A percentile compares a stretch with the other conserved stretches of the same genome.
Conservation (phyloP, 2,329 filamentous ascomycete species). For the Pseudocercospora vitis region DNA sequence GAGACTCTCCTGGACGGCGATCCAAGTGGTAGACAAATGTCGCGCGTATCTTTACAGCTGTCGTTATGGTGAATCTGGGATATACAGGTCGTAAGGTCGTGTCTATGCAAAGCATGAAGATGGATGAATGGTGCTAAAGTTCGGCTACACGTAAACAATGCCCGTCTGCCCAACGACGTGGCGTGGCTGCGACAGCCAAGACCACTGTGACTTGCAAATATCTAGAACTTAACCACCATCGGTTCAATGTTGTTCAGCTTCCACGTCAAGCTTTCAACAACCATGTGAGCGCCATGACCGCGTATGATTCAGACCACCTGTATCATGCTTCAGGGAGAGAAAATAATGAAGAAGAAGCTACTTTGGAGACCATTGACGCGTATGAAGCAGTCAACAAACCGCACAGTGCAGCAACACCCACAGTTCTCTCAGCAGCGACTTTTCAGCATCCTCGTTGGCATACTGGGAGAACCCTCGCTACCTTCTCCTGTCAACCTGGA, state of each 20-base stretch:
- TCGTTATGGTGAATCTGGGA: background rate
- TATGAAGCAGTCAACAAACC: background rate
- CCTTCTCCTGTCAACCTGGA: background rate
- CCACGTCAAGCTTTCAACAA: background rate
- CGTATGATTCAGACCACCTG: background rate
- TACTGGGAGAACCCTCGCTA: background rate
- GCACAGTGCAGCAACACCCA: background rate
- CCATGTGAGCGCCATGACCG: background rate
- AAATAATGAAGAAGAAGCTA: too few species aligned
- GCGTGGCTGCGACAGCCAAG: too few species aligned
- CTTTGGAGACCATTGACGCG: too few species aligned
- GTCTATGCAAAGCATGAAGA: background rate
- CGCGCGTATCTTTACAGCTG: background rate
- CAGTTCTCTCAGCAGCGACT: background rate
- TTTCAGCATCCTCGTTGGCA: background rate
- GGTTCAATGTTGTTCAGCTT: too few species aligned
- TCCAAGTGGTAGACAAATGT: too few species aligned
- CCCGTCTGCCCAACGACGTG: too few species aligned
- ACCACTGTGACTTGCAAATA: too few species aligned
- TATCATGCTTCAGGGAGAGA: background rate
- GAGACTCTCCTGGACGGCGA: too few species aligned
- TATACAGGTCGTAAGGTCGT: slow-evolving; percentile 9
- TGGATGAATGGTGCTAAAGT: background rate
- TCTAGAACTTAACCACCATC: too few species aligned
- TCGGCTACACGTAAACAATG: too few species aligned